Conservation (phyloP, 768 basidiomycete genomes). For the Naganishia antarctica region DNA sequence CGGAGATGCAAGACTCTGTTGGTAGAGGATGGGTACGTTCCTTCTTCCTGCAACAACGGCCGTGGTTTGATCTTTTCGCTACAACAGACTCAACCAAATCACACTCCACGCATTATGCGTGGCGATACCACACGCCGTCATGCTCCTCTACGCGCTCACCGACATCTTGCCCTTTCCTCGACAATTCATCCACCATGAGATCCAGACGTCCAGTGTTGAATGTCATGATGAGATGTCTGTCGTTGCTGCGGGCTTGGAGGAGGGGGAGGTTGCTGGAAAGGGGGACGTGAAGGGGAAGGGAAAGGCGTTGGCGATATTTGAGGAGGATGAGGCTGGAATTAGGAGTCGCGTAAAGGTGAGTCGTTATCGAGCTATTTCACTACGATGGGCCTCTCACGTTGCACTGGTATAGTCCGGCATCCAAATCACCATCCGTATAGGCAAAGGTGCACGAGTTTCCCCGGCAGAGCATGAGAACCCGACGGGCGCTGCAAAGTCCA, state of each 20-base stretch:
- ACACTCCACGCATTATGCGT: constrained; percentile 45
- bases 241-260: background rate
- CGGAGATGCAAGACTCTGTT: constrained; percentile 47
- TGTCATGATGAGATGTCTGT: constrained; percentile 43
- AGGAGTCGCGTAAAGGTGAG: constrained; percentile 7
- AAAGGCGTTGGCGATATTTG: constrained; percentile 5
- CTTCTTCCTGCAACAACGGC: background rate
- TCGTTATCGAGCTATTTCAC: no score
- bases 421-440: constrained; percentile 21
- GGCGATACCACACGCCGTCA: constrained; percentile 47
- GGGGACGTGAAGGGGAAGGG: constrained; percentile 8
- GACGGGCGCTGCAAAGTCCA: background rate
- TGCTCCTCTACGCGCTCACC: constrained; percentile 46
- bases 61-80: background rate
- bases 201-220: constrained; percentile 41
- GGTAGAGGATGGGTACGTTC: constrained; percentile 47
- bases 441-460: constrained; percentile 28
- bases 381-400: background rate
- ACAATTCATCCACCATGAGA: constrained; percentile 44
- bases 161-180: constrained; percentile 47
- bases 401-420: background rate
- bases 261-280: no score
- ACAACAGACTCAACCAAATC: constrained; percentile 37
- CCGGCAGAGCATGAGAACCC: constrained; percentile 10
- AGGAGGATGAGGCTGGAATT: constrained; percentile 11